Conservation (phyloP, 768 basidiomycete genomes). For the Mycena capillaripes region DNA sequence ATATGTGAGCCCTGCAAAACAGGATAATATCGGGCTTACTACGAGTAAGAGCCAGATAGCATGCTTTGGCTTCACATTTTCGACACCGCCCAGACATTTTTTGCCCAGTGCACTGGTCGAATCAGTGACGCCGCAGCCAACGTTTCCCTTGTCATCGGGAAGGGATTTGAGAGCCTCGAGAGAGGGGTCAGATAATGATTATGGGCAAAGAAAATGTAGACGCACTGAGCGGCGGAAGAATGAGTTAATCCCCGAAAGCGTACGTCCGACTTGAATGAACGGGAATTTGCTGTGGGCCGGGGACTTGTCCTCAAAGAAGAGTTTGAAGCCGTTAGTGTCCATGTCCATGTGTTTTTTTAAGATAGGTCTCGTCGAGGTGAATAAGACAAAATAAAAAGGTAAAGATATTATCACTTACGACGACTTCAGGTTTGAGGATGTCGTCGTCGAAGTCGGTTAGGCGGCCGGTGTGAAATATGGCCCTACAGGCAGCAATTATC, state of each 20-base stretch:
- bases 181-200: neutral
- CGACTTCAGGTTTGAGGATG: neutral
- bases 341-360: neutral
- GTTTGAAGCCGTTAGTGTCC: neutral
- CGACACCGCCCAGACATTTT: neutral
- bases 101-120: neutral
- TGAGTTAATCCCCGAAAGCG: neutral
- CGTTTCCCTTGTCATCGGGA: neutral
- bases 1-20: neutral
- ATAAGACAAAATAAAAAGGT: neutral
- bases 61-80: constrained; percentile 9
- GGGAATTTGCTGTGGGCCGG: neutral
- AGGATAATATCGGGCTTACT: neutral
- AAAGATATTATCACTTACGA: neutral
- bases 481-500: neutral
- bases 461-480: neutral
- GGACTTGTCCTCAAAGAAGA: neutral
- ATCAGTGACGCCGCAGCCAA: neutral
- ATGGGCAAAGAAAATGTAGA: neutral
- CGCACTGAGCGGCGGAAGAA: neutral
- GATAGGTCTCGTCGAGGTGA: neutral
- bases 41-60: constrained; percentile 4
- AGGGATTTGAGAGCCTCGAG: neutral
- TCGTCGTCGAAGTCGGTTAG: constrained; percentile 3
- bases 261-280: neutral